Evolutionary conservation across 805 yeast genomes (phyloP), one percentile per base, ranked within the genome.

Genomic region (Debaryomyces tyrocola): DNA sequence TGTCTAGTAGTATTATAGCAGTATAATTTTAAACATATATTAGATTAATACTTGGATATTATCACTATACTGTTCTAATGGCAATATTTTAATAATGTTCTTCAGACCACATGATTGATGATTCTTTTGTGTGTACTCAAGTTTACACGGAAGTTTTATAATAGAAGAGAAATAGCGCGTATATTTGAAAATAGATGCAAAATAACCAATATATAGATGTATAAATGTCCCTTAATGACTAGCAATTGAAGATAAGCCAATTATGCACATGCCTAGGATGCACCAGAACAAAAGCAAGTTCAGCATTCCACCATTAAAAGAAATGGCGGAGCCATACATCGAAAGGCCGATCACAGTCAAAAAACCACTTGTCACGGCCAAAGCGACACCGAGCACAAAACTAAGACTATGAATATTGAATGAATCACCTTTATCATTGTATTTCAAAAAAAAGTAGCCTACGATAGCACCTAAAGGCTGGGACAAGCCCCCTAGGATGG

Each of bases 391-490:
- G 63, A 85, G 83, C 2, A 80, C 60, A 36, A 68, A 59, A 51
- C 75, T 59, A 29, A 74, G 63, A 29, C 62, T 56, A 9, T 62
- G 57, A 11, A 65, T 44, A 12, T 70, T 67, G 21, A 72, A 65
- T 0, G 64, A 57, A 33, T 55, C 57, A 24, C 55, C 58, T 64
- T 58, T 43, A 67, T 58, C 21, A 9, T 69, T 69, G 8, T 69
- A 64, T 8, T 48, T 41, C 44, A 72, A 51, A 28, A 85, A 70
- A 5, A 78, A 52, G 54, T 75, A 76, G 0, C 95, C 97, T 2
- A 85, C 49, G 0, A 85, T 55, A 0, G 97, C 98, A 17, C 99
- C 99, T 14, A 89, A 52, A 0, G 97, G 97, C 60, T 91, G 97
- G 2, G 96, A 83, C 1, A 82, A 73, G 0, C 92, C 91, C 4